Conservation (phyloP, 768 basidiomycete genomes). For the Leccinum longicurvipes region DNA sequence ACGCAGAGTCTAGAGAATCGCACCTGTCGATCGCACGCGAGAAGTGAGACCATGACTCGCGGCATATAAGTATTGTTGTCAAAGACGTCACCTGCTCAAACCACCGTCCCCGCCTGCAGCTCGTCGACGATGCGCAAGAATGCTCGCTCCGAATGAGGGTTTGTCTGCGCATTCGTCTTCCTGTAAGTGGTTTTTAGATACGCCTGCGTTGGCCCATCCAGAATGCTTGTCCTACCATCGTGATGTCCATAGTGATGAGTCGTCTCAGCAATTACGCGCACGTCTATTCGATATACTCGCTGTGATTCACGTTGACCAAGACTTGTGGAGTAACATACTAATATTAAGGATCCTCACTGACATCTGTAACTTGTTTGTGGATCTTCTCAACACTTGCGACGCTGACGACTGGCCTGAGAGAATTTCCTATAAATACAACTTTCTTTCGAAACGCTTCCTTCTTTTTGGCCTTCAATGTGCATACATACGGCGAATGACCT, state of each 20-base stretch:
- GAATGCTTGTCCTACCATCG: conserved; percentile 55
- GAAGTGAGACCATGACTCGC: conserved; percentile 67
- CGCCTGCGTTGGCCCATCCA: background rate
- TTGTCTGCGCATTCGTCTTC: conserved; percentile 69
- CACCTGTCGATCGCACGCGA: conserved; percentile 50
- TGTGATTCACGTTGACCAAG: conserved; percentile 81
- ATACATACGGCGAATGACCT: too few species aligned
- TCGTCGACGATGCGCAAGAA: conserved; percentile 65
- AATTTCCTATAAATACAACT: too few species aligned
- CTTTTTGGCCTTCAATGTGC: too few species aligned
- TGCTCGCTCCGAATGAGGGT: conserved; percentile 56
- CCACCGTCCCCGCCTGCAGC: conserved; percentile 45
- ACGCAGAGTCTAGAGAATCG: conserved; percentile 87
- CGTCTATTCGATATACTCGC: conserved; percentile 43
- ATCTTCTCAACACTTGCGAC: conserved; percentile 82
- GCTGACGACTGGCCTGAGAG: conserved; percentile 91
- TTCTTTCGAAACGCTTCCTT: too few species aligned
- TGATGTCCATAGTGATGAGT: conserved; percentile 67
- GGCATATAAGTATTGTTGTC: background rate
- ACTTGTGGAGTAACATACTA: conserved; percentile 85
- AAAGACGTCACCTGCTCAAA: conserved; percentile 62
- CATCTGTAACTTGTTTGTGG: conserved; percentile 81
- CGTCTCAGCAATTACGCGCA: conserved; percentile 3
- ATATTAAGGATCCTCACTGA: conserved; percentile 48
- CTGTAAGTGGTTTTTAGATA: conserved; percentile 33